Base-by-base conservation (phyloP, 2,329 filamentous ascomycete species). In the Fusarium incarnatum region DNA sequence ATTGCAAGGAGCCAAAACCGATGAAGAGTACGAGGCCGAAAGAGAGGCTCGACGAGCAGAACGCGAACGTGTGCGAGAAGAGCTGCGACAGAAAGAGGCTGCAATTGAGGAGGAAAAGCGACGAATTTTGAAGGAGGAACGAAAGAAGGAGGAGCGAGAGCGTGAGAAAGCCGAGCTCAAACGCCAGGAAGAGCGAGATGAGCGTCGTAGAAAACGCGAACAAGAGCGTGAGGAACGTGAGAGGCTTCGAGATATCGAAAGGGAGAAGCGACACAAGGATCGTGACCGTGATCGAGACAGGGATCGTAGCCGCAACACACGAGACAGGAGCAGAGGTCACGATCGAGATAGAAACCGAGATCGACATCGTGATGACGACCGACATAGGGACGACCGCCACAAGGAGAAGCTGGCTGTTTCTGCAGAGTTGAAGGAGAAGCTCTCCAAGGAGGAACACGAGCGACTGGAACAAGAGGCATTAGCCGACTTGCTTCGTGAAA, bases 11-110 rank as follows among this genome's bases (percentile, higher is more conserved):
- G 83, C 87, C 49, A 94, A 92, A 78, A 92, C 89, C 2, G 92
- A 95, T 71, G 88, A 90, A 58, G 89, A 91, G 50, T 95, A 94
- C 77, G 89, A 87, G 2, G 85, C 85, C 48, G 91, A 93, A 63
- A 90, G 90, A 3, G 85, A 87, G 12, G 83, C 82, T 9, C 87
- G 89, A 52, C 83, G 87, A 34, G 83, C 85, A 11, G 87, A 89
- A 57, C 87, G 92, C 13, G 88, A 90, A 66, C 85, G 85, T 34
- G 82, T 89, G 12, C 85, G 89, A 57, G 86, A 89, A 48, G 87
- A 90, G 71, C 81, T 90, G 20, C 83, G 86, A 55, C 84, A 83
- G 46, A 86, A 88, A 69, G 87, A 91, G 68, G 83, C 84, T 22
- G 86, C 88, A 57, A 86, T 88, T 34, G 85, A 90, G 58, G 89